These are phyloP conservation scores for Coelastrella sp. DNA, from an alignment of 139 green algal genomes.

Conservation along the genomic window DNA sequence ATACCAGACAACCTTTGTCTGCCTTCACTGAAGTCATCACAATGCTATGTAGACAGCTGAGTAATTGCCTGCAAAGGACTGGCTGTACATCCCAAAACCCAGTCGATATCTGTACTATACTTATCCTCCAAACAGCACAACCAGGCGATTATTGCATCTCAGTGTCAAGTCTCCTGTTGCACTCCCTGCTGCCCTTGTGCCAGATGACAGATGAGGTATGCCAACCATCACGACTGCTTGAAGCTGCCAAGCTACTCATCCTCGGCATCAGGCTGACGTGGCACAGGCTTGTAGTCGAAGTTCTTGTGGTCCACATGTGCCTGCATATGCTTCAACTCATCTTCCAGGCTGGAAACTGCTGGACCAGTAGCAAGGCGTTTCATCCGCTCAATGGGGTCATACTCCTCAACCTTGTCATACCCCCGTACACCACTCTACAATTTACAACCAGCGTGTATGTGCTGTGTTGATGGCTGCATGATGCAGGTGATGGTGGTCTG, in stretches of 20 bases:
- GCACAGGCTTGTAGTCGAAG: conserved; percentile 49
- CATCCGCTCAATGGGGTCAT: conserved; percentile 48
- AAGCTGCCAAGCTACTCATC: not conserved
- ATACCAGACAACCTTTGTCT: too few relatives aligned
- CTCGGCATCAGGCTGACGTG: conserved; percentile 39
- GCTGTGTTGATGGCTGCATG: not conserved
- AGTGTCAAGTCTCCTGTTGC: too few relatives aligned
- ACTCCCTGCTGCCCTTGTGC: too few relatives aligned
- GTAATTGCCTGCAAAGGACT: too few relatives aligned
- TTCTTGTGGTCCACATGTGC: conserved; percentile 15
- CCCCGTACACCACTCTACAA: conserved; percentile 33
- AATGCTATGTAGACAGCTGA: too few relatives aligned
- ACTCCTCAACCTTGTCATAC: conserved; percentile 48
- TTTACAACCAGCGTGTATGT: not conserved
- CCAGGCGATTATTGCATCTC: too few relatives aligned
- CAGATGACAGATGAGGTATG: too few relatives aligned
- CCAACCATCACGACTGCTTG: too few relatives aligned
- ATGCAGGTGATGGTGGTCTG: not conserved
- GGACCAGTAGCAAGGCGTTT: conserved; percentile 35
- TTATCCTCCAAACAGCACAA: too few relatives aligned
- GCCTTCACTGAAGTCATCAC: too few relatives aligned
- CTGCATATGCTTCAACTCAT: conserved; percentile 40
- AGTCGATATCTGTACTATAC: too few relatives aligned
- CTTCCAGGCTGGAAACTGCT: conserved; percentile 41
- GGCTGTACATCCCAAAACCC: too few relatives aligned